Base-by-base conservation (phyloP, 805 yeast species). In the Nakazawaea ernobii region DNA sequence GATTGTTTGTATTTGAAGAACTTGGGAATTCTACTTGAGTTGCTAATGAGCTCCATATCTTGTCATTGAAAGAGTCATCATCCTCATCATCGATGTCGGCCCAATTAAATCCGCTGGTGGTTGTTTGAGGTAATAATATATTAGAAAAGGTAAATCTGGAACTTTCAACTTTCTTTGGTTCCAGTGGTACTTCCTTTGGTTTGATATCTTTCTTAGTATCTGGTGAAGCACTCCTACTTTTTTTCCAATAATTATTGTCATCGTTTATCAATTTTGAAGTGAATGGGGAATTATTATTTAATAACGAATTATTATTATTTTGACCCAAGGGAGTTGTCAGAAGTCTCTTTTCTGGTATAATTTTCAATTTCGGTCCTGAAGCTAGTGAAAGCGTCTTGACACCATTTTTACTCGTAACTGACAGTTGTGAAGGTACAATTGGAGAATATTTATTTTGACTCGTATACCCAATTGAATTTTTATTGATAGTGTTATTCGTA, bases 71-170 rank as follows among this genome's bases (percentile, higher is more conserved):
- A 17, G 46, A 35, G n/a, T 48, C 48, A 26, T 39, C 47, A 4
- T 49, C 53, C 9, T 46, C 52, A 26, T 51, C 50, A 13, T 51
- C 55, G 10, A 42, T 48, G 35, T 55, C 57, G 9, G 53, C 55
- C 61, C 61, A 58, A 29, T 35, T 50, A 32, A 54, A 48, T 4
- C 45, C 50, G 26, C 29, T 38, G 44, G 43, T 32, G 27, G 37
- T 30, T 17, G 42, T 20, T 20, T 20, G 43, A 8, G 50, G 44
- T 14, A 42, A 8, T 29, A 45, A 20, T 8, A 44, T n/a, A 26
- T 44, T 48, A 28, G 48, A 15, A 26, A 48, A 48, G 4, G 45
- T 44, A 32, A 48, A 43, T 15, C 51, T 35, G 7, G 50, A 48
- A 20, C 40, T 35, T 14, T 43, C 45, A 10, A 33, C 37, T 39